Conservation (phyloP, 2,329 filamentous ascomycete species). For the Sporothrix brasiliensis region DNA sequence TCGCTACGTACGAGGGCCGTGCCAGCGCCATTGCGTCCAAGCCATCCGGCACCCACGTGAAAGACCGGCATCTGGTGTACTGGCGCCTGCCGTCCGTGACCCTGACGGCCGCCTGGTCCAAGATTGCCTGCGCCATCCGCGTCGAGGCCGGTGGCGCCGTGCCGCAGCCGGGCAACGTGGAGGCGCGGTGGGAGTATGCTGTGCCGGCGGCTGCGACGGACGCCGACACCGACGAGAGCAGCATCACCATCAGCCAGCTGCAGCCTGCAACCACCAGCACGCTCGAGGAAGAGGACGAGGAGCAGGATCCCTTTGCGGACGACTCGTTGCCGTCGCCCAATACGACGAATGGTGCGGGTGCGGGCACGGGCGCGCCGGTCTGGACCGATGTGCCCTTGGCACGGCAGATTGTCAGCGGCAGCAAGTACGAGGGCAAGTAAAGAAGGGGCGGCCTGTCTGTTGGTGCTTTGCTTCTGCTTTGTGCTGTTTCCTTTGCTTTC, state of each 20-base stretch:
- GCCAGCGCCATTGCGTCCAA: conserved; percentile 74
- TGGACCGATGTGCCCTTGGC: conserved; percentile 71
- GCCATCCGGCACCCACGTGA: conserved; percentile 75
- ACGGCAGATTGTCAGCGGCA: conserved; percentile 70
- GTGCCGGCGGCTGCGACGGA: conserved; percentile 64
- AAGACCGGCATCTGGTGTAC: conserved; percentile 75
- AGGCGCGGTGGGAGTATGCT: conserved; percentile 56
- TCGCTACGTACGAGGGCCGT: conserved; percentile 70
- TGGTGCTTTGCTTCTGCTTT: neutral
- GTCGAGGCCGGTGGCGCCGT: conserved; percentile 36
- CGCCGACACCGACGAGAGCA: conserved; percentile 46
- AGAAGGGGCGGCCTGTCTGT: conserved; percentile 31
- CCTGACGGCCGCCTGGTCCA: conserved; percentile 59
- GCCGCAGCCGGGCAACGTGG: conserved; percentile 68
- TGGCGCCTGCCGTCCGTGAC: conserved; percentile 76
- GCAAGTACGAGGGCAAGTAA: conserved; percentile 67
- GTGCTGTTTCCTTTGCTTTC: neutral
- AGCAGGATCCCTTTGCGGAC: conserved; percentile 73
- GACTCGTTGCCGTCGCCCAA: conserved; percentile 45
- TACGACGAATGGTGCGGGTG: conserved; percentile 32
- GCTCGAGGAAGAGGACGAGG: conserved; percentile 50
- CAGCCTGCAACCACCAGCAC: conserved; percentile 54
- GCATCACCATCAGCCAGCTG: conserved; percentile 63
- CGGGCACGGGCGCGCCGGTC: conserved; percentile 37
- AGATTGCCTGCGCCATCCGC: conserved; percentile 79